Evolutionary conservation across 768 basidiomycete species (phyloP).

Genomic region (Psilocybe tampanensis): DNA sequence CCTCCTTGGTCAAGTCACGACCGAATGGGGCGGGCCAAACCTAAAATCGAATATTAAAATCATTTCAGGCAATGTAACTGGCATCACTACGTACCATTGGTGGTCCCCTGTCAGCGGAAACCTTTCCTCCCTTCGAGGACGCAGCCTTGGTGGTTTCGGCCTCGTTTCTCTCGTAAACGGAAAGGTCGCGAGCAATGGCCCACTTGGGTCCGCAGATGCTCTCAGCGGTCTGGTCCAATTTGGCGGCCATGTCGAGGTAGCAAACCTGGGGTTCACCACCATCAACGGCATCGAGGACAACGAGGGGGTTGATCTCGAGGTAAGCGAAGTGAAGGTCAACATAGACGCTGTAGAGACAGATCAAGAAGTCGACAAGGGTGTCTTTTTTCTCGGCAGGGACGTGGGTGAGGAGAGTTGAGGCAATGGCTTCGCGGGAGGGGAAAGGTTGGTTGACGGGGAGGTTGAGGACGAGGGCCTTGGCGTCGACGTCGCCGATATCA

Average conservation of each 20-base stretch:
- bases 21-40: constrained; percentile 95
- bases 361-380: constrained; percentile 92
- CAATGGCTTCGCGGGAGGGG: constrained; percentile 81
- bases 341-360: constrained; percentile 95
- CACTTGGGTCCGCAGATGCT: constrained; percentile 98
- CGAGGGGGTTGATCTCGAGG: constrained; percentile 98
- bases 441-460: constrained; percentile 76
- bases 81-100: constrained; percentile 73
- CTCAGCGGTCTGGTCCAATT: constrained; percentile 99
- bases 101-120: constrained; percentile 91
- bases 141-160: constrained; percentile 42
- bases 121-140: constrained; percentile 47
- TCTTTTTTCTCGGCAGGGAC: constrained; percentile 88
- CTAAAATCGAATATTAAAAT: constrained; percentile 28
- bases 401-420: constrained; percentile 74
- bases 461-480: constrained; percentile 90
- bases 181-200: constrained; percentile 93
- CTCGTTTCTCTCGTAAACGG: constrained; percentile 60
- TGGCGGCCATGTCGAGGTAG: constrained; percentile 99
- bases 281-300: constrained; percentile 82
- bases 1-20: constrained; percentile 96
- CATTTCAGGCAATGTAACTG: neutral
- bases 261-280: constrained; percentile 77
- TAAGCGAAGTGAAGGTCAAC: constrained; percentile 99
- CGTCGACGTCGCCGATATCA: constrained; percentile 97